Evolutionary conservation across 1,284 basidiomycete genomes (phyloP).

Genomic region (Erythrobasidium hasegawianum): DNA sequence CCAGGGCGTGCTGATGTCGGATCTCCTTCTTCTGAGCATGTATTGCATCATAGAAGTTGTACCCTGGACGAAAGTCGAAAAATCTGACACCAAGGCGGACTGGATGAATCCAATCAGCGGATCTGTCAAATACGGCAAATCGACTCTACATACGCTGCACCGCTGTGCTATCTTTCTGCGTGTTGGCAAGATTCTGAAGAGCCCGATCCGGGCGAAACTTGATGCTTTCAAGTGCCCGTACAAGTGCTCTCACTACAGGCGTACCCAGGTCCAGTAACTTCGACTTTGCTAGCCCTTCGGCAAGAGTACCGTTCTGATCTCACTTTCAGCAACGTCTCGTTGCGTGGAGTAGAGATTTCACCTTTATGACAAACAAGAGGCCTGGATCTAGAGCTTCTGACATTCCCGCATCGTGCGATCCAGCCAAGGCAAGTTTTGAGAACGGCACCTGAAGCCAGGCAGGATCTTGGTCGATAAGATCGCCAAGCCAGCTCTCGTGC

Average conservation of each 20-base stretch:
- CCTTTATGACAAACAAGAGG: conserved; percentile 16
- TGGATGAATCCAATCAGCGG: too few relatives aligned
- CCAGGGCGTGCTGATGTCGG: conserved; percentile 35
- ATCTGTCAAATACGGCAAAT: too few relatives aligned
- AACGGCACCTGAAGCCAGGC: conserved; percentile 34
- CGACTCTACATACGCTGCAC: too few relatives aligned
- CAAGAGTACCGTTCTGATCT: too few relatives aligned
- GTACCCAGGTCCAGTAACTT: too few relatives aligned
- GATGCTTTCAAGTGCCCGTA: conserved; percentile 14
- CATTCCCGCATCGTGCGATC: conserved; percentile 35
- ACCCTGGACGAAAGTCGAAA: conserved; percentile 35
- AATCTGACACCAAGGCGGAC: conserved; percentile 33
- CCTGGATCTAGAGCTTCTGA: conserved; percentile 19
- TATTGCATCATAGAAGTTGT: conserved; percentile 29
- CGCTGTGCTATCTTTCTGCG: conserved; percentile 32
- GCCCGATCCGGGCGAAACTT: conserved; percentile 3
- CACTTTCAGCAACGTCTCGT: too few relatives aligned
- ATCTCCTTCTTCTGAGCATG: conserved; percentile 10
- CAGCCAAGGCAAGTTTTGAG: conserved; percentile 29
- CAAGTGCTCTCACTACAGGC: conserved; percentile 16
- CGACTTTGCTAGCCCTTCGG: too few relatives aligned
- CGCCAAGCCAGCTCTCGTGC: conserved; percentile 31
- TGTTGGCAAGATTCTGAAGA: conserved; percentile 32
- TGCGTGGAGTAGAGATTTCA: too few relatives aligned
- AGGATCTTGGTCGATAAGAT: conserved; percentile 24